A percentile compares a stretch with the other conserved stretches of the same genome.
These are phyloP conservation scores for Globisporangium canariense DNA, from an alignment of 352 stramenopile species.

Conservation along the genomic window DNA sequence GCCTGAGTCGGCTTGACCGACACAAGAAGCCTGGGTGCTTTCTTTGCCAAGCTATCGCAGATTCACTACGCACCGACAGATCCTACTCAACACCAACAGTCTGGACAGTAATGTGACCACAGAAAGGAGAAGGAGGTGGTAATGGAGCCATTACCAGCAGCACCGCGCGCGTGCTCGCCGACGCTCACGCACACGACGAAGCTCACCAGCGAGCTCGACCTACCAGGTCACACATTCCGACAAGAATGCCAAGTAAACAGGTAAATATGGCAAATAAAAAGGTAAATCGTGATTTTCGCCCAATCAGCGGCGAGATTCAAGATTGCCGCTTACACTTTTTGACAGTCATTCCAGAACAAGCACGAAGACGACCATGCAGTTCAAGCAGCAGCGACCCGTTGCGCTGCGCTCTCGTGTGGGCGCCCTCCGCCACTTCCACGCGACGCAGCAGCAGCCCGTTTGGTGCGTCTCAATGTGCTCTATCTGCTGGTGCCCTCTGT, in stretches of 20 bases:
- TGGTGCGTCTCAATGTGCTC: slow-evolving; percentile 25
- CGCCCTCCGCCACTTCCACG: slow-evolving; percentile 40
- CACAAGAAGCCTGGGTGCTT: background rate
- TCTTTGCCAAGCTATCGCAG: slow-evolving; percentile 6
- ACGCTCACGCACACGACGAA: slow-evolving; percentile 42
- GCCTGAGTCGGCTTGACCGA: slow-evolving; percentile 8
- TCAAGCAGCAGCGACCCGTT: background rate
- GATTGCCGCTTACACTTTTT: background rate
- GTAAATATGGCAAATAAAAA: background rate
- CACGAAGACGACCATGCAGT: background rate
- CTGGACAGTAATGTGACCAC: background rate
- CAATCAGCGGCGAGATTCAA: background rate
- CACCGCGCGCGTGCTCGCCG: slow-evolving; percentile 15
- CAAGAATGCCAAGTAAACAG: background rate
- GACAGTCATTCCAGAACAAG: slow-evolving; percentile 8
- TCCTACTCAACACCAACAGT: slow-evolving; percentile 1
- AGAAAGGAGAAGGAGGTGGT: background rate
- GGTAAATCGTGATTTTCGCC: background rate
- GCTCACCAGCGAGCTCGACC: slow-evolving; percentile 37
- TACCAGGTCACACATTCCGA: slow-evolving; percentile 13
- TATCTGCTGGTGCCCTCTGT: background rate
- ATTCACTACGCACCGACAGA: background rate
- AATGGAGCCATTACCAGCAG: background rate
- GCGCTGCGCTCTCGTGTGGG: background rate
- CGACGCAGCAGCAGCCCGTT: slow-evolving; percentile 42